phyloP scores from a whole-genome alignment of 106 monocot genomes.

The Dendrobium huoshanense region DNA sequence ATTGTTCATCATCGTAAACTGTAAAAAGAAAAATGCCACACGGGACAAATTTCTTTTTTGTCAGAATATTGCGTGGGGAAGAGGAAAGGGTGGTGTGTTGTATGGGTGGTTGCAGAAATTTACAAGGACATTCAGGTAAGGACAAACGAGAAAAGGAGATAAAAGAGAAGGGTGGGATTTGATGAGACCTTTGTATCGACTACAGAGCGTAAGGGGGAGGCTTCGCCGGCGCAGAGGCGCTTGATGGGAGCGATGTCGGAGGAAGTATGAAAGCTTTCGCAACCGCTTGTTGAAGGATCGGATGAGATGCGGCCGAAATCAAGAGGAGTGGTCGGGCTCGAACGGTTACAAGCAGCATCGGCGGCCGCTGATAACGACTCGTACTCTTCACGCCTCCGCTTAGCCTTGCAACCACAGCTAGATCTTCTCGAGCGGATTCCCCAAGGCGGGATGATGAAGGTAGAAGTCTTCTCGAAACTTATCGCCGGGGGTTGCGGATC shows the following conservation, averaged over 20 bases:
- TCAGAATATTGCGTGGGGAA: not conserved
- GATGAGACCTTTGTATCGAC: not conserved
- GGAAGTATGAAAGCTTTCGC: not conserved
- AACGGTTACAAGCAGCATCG: not conserved
- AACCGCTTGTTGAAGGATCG: conserved; percentile 1
- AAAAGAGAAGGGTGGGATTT: not conserved
- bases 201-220: not conserved
- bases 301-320: not conserved
- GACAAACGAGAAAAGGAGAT: not conserved
- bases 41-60: not conserved
- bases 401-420: not conserved
- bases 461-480: not conserved
- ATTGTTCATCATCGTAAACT: not conserved
- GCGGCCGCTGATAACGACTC: not conserved
- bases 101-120: not conserved
- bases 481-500: not conserved
- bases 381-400: not conserved
- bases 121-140: not conserved
- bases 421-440: conserved; percentile 5
- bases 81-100: not conserved
- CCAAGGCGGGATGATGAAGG: not conserved
- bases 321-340: conserved; percentile 6
- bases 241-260: not conserved
- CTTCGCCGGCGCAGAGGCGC: not conserved
- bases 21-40: too few species aligned